These are phyloP conservation scores for Eucalyptus melliodora DNA, from an alignment of 345 rosid genomes.

Conservation along the genomic window DNA sequence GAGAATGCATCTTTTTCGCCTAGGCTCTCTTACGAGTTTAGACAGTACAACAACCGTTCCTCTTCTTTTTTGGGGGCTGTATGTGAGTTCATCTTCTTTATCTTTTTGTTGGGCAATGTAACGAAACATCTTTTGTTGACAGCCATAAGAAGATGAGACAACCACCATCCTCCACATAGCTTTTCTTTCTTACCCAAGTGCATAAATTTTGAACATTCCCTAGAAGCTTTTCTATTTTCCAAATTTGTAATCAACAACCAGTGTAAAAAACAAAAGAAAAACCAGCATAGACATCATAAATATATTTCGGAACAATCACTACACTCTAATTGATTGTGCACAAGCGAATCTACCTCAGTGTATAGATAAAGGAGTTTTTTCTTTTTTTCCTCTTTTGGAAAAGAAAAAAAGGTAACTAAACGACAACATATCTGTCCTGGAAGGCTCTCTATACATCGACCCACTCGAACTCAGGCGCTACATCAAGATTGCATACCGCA, in stretches of 20 bases:
- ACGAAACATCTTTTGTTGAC: neutral
- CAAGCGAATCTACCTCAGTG: neutral
- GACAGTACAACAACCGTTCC: neutral
- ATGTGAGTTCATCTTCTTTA: neutral
- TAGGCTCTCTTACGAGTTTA: neutral
- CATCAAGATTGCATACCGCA: constrained; percentile 92
- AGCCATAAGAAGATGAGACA: neutral
- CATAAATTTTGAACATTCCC: neutral
- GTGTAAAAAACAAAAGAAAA: neutral
- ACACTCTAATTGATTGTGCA: neutral
- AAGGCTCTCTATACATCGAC: neutral
- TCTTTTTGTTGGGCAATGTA: neutral
- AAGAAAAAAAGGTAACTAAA: neutral
- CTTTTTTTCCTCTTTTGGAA: neutral
- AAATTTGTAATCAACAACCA: neutral
- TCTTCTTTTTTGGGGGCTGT: neutral
- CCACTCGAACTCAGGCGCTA: constrained; percentile 5
- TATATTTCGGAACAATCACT: neutral
- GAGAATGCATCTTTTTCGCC: neutral
- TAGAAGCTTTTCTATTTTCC: neutral
- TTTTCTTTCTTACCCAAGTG: neutral
- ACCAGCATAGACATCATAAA: neutral
- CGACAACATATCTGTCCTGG: neutral
- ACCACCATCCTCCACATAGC: neutral
- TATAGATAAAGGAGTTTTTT: neutral